Evolutionary conservation across 192 early-diverging fungal genomes (phyloP), one percentile per base, ranked within the genome.

Genomic region (Dimargaris cristalligena): DNA sequence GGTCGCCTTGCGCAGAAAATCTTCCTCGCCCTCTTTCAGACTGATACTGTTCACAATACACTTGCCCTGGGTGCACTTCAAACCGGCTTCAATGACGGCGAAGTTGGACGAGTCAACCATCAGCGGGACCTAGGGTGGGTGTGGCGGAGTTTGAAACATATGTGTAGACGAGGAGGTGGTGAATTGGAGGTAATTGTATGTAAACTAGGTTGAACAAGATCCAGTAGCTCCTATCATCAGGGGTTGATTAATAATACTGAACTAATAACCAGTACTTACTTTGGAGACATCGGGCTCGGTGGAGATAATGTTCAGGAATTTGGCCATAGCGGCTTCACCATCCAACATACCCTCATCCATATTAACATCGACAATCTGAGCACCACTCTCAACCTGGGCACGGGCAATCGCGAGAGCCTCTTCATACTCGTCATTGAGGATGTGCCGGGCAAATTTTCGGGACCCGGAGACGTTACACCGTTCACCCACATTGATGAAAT

Each of bases 71-170:
- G 82, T 85, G 65, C 91, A 97, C 71, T 92, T 93, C 62, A 97
- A 76, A 28, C 93, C 93, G 2, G 93, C 93, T 59, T 91, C 79
- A 32, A 97, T 82, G 14, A 97, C 91, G n/a, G 87, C 88, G 78
- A 97, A 97, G 71, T 97, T 97, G 61, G 90, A 93, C 23, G 91
- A 94, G 70, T 97, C 93, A 14, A 97, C 77, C 93, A 97, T 97
- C 30, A 97, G 62, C 11, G 93, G 91, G 31, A 86, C 86, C 54
- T 71, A 61, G n/a, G n/a, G n/a, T n/a, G n/a, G n/a, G n/a, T n/a
- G n/a, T n/a, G n/a, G n/a, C n/a, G n/a, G n/a, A n/a, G n/a, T n/a
- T n/a, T n/a, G n/a, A n/a, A n/a, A n/a, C n/a, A n/a, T n/a, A n/a
- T n/a, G n/a, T n/a, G n/a, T n/a, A n/a, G n/a, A n/a, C n/a, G n/a